phyloP scores from a whole-genome alignment of 176 grass and related monocot genomes.

The Raddia guianensis region DNA sequence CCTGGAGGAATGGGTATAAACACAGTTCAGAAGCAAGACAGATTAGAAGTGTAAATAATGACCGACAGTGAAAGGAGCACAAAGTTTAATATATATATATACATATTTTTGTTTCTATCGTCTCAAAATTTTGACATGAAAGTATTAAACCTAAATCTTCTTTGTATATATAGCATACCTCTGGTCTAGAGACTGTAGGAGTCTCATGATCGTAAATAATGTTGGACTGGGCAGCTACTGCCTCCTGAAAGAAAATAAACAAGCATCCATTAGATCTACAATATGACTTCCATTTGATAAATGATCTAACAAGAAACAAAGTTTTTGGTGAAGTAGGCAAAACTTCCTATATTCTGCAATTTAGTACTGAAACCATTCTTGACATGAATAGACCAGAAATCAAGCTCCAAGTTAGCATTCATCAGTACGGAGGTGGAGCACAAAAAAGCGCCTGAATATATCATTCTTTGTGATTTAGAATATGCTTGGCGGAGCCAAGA shows the following conservation, averaged over 20 bases:
- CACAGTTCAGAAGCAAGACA: not conserved
- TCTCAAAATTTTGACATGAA: constrained; percentile 15
- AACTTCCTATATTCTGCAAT: not conserved
- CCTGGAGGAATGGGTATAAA: constrained; percentile 32
- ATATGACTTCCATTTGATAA: not conserved
- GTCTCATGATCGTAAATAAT: constrained; percentile 65
- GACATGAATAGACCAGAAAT: not conserved
- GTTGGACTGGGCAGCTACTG: constrained; percentile 70
- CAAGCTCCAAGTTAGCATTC: constrained; percentile 3
- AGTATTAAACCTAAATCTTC: not conserved
- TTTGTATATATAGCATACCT: constrained; percentile 50
- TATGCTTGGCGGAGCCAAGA: not conserved
- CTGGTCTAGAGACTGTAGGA: constrained; percentile 47
- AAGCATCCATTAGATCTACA: constrained; percentile 20
- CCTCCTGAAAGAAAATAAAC: constrained; percentile 69
- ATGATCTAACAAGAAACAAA: constrained; percentile 5
- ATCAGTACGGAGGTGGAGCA: not conserved
- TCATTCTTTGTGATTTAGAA: constrained; percentile 5
- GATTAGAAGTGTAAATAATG: not conserved
- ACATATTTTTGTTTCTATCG: not conserved
- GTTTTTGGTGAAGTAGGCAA: not conserved
- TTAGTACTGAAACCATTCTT: not conserved
- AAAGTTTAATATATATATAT: not conserved
- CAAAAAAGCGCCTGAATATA: not conserved
- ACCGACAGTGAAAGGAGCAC: not conserved